Evolutionary conservation across 495 filamentous ascomycete genomes (phyloP).

Genomic region (Lindgomyces ingoldianus): DNA sequence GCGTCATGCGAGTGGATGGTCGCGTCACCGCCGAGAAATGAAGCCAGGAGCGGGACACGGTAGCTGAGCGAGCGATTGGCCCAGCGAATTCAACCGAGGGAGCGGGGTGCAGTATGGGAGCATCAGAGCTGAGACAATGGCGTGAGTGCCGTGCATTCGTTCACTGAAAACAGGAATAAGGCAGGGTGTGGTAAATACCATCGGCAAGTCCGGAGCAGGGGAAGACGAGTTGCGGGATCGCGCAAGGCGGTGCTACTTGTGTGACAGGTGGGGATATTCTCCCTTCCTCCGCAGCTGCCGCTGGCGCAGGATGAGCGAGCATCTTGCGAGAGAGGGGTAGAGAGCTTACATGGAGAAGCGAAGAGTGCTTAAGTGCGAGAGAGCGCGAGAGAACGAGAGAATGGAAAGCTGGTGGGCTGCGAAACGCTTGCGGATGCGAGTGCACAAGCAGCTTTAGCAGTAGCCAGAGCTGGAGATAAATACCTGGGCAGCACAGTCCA

Average conservation of each 20-base stretch:
- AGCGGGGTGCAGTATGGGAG: slow-evolving; percentile 13
- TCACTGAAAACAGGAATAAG: slow-evolving; percentile 17
- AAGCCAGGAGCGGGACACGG: background rate
- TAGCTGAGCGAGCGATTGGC: slow-evolving; percentile 13
- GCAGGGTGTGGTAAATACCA: slow-evolving; percentile 10
- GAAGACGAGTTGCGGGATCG: background rate
- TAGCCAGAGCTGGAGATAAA: background rate
- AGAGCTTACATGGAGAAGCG: slow-evolving; percentile 18
- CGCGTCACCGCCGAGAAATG: background rate
- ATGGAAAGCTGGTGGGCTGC: slow-evolving; percentile 9
- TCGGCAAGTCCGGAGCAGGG: slow-evolving; percentile 25
- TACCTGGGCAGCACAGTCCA: slow-evolving; percentile 1
- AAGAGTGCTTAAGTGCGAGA: too few relatives aligned
- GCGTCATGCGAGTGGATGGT: slow-evolving; percentile 10
- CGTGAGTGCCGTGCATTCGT: slow-evolving; percentile 26
- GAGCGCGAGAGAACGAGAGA: slow-evolving; percentile 1
- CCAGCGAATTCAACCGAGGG: slow-evolving; percentile 14
- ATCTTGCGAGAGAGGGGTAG: slow-evolving; percentile 21
- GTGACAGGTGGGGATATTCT: slow-evolving; percentile 16
- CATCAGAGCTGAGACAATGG: slow-evolving; percentile 26
- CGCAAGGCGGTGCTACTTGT: slow-evolving; percentile 12
- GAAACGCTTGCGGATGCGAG: slow-evolving; percentile 14
- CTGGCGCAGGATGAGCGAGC: slow-evolving; percentile 14
- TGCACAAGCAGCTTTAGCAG: slow-evolving; percentile 12
- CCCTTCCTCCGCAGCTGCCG: slow-evolving; percentile 22